These are phyloP conservation scores for Penicillium malachiteum DNA, from an alignment of 495 filamentous ascomycete species.

Conservation along the genomic window DNA sequence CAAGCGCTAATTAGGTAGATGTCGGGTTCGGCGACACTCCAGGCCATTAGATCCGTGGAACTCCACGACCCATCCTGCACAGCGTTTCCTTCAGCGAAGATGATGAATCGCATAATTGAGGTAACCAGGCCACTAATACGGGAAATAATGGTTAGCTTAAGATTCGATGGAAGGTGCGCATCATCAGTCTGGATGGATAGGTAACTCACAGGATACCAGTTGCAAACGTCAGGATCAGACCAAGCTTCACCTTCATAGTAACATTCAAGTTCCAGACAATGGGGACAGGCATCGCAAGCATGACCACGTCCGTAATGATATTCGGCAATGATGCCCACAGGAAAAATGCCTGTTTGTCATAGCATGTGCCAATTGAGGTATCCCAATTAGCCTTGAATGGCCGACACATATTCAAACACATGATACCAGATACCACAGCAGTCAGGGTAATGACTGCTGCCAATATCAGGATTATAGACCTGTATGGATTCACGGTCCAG, in stretches of 20 bases:
- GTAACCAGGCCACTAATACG: not conserved
- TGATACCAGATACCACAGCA: not conserved
- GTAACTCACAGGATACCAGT: not conserved
- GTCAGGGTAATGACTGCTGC: not conserved
- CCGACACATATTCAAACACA: conserved; percentile 1
- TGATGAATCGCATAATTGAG: not conserved
- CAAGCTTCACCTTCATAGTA: not conserved
- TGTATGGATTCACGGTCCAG: conserved; percentile 1
- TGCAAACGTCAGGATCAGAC: not conserved
- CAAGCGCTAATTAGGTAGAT: not conserved
- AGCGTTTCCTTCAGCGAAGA: not conserved
- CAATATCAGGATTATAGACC: not conserved
- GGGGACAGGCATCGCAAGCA: not conserved
- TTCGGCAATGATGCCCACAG: not conserved
- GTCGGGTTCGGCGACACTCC: not conserved
- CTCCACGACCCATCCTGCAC: not conserved
- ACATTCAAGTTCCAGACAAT: not conserved
- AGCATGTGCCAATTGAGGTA: not conserved
- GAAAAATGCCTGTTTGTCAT: not conserved
- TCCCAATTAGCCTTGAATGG: not conserved
- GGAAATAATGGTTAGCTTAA: not conserved
- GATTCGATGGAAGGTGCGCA: not conserved
- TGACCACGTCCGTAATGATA: not conserved
- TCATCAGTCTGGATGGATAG: not conserved
- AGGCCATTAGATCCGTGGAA: not conserved